These are phyloP conservation scores for Chrysosporium keratinophilum DNA, from an alignment of 2,329 filamentous ascomycete species.

Conservation along the genomic window DNA sequence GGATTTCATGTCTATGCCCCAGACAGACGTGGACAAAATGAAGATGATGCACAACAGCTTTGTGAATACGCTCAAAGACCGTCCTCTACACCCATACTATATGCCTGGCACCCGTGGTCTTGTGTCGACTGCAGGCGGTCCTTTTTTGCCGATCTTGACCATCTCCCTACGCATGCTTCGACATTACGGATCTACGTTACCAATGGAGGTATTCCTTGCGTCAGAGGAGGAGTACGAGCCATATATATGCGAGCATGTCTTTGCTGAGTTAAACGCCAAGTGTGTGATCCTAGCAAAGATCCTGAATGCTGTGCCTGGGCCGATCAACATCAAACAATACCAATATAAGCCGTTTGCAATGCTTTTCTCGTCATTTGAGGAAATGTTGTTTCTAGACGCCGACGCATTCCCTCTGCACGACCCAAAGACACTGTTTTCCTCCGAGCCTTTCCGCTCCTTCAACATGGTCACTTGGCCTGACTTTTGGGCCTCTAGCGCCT, in stretches of 20 bases:
- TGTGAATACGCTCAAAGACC: slow-evolving; percentile 22
- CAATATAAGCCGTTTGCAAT: slow-evolving; percentile 42
- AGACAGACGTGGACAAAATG: slow-evolving; percentile 25
- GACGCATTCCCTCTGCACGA: slow-evolving; percentile 38
- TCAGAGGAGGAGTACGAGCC: slow-evolving; percentile 34
- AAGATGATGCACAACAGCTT: slow-evolving; percentile 29
- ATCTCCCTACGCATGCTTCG: slow-evolving; percentile 40
- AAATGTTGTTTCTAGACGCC: slow-evolving; percentile 42
- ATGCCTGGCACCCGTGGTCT: slow-evolving; percentile 24
- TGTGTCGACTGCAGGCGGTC: slow-evolving; percentile 33
- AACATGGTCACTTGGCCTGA: slow-evolving; percentile 42
- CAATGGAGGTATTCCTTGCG: slow-evolving; percentile 40
- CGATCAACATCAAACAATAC: slow-evolving; percentile 33
- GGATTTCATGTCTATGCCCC: slow-evolving; percentile 25
- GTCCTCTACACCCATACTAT: slow-evolving; percentile 14
- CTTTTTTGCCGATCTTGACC: slow-evolving; percentile 36
- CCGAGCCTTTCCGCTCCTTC: slow-evolving; percentile 33
- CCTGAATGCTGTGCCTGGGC: slow-evolving; percentile 24
- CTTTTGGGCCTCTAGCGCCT: slow-evolving; percentile 36
- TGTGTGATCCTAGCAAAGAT: slow-evolving; percentile 39
- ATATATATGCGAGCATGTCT: slow-evolving; percentile 35
- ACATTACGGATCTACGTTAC: slow-evolving; percentile 33
- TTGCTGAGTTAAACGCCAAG: slow-evolving; percentile 34
- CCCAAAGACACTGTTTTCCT: slow-evolving; percentile 35
- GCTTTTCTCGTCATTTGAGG: slow-evolving; percentile 42